Percentiles rank a stretch among this genome's conserved stretches.
These are phyloP conservation scores for Draba incana DNA, from an alignment of 345 rosid genomes.

Conservation along the genomic window DNA sequence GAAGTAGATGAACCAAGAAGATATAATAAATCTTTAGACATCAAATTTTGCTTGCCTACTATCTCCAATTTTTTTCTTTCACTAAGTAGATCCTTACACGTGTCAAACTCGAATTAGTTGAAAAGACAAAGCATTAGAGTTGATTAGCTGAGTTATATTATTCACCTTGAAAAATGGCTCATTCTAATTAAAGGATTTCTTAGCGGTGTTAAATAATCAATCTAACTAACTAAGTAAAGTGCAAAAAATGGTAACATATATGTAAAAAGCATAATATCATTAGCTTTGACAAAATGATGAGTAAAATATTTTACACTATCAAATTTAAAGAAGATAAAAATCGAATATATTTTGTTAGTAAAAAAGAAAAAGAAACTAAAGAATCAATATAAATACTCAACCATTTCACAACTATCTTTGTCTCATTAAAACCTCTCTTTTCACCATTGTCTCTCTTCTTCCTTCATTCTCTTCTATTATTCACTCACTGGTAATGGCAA, in stretches of 20 bases:
- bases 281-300: neutral
- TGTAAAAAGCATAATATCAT: neutral
- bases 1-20: conserved; percentile 34
- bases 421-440: conserved; percentile 4
- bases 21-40: conserved; percentile 27
- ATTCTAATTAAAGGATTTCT: neutral
- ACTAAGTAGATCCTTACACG: conserved; percentile 20
- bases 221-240: neutral
- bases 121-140: neutral
- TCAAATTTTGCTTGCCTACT: conserved; percentile 29
- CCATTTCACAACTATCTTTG: conserved; percentile 27
- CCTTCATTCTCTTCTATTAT: neutral
- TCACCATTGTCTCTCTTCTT: neutral
- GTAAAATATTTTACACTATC: neutral
- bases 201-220: neutral
- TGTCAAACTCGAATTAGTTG: neutral
- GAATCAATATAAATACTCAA: conserved; percentile 37
- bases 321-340: neutral
- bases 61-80: conserved; percentile 18
- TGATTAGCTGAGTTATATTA: neutral
- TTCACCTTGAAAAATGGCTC: neutral
- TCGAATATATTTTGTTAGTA: no score
- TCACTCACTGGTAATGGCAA: conserved; percentile 35
- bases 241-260: neutral
- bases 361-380: neutral